Evolutionary conservation across 345 rosid species (phyloP).

Genomic region (Gossypium sturtianum): DNA sequence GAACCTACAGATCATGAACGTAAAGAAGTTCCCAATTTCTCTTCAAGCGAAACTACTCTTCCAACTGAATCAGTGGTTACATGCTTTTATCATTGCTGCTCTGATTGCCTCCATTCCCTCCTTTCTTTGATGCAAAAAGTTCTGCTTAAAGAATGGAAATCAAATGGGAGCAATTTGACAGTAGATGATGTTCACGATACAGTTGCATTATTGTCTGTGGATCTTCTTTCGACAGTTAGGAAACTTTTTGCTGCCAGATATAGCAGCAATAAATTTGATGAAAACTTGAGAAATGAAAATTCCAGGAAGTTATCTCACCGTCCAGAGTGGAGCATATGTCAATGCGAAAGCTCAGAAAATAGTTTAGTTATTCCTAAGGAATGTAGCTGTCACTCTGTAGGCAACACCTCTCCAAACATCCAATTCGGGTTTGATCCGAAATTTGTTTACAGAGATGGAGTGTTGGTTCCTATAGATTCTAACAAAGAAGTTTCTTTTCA

Average conservation of each 20-base stretch:
- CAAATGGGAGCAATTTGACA: conserved; percentile 28
- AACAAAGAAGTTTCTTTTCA: conserved; percentile 39
- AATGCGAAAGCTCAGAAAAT: conserved; percentile 37
- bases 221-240: conserved; percentile 47
- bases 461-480: conserved; percentile 46
- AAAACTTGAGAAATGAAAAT: conserved; percentile 21
- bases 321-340: conserved; percentile 27
- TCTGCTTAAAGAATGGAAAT: conserved; percentile 38
- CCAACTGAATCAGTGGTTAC: conserved; percentile 27
- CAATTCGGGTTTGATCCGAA: conserved; percentile 31
- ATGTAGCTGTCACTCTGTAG: conserved; percentile 52
- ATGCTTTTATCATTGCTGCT: conserved; percentile 69
- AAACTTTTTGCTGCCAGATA: conserved; percentile 28
- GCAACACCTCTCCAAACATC: conserved; percentile 17
- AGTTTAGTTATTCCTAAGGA: conserved; percentile 28
- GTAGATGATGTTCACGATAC: conserved; percentile 64
- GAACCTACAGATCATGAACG: conserved; percentile 15
- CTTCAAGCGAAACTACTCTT: conserved; percentile 19
- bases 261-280: conserved; percentile 24
- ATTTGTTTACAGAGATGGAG: conserved; percentile 67
- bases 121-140: conserved; percentile 43
- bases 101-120: conserved; percentile 46
- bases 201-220: conserved; percentile 62
- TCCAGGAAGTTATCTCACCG: conserved; percentile 8
- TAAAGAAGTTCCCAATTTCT: conserved; percentile 1